Evolutionary conservation across 2,329 filamentous ascomycete genomes (phyloP), one percentile per base, ranked within the genome.

Genomic region (Nemania abortiva): DNA sequence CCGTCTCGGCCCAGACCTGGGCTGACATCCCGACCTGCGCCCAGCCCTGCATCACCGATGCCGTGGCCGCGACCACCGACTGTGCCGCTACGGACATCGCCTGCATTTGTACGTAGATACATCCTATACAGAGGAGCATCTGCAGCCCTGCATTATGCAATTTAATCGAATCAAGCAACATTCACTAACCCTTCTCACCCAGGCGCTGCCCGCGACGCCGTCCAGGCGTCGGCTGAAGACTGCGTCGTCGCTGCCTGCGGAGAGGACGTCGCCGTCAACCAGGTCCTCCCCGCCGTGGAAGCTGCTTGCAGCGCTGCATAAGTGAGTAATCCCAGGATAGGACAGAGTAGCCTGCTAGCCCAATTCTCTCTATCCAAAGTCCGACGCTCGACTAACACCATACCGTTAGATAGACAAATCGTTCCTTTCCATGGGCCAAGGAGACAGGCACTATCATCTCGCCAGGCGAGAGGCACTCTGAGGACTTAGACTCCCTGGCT

Each of bases 241-340:
- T 70, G 68, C n/a, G 63, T 70, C 20, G 37, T 70, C 34, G 27
- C 58, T n/a, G 68, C 64, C 7, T 70, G 68, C 39, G 68, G 68
- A 18, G 5, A 52, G 2, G 27, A 10, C 22, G 50, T 61, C 20
- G 64, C 68, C 39, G 3, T 45, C 1, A 55, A 31, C 31, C 2
- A 70, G 34, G 68, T 70, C 15, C 22, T 67, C 22, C 68, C 68
- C 13, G 68, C 68, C 6, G 68, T 70, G 3, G 37, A 65, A 13
- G 61, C 66, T 34, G 55, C 61, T 13, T 69, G 65, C 20, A 53
- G 29, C 27, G 45, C 65, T 18, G 2, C 52, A 34, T 63, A 27
- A 20, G 58, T 53, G 20, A 47, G 53, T 37, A 24, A 34, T n/a
- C 6, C 47, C n/a, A n/a, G n/a, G n/a, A n/a, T n/a, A 50, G 22